Conservation (phyloP, 129 eudicot species). For the Mikania micrantha region DNA sequence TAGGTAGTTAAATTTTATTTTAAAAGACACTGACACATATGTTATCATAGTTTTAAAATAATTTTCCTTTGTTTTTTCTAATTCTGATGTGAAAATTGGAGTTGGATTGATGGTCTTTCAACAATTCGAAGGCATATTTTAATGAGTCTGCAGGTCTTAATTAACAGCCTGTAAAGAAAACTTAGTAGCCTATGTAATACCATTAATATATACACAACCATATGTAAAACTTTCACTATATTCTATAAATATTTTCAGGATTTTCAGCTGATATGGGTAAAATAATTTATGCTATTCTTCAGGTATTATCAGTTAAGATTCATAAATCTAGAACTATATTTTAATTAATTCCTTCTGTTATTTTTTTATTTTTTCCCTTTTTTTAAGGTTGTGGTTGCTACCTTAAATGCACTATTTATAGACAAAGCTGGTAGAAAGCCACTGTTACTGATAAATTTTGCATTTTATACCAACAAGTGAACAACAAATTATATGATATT, state of each 20-base stretch:
- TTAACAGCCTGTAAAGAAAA: background rate
- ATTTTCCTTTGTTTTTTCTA: background rate
- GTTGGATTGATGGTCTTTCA: slow-evolving; percentile 82
- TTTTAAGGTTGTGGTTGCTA: slow-evolving; percentile 24
- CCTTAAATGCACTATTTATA: slow-evolving; percentile 57
- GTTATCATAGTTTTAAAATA: background rate
- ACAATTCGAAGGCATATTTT: slow-evolving; percentile 76
- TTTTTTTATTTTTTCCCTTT: background rate
- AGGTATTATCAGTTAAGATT: slow-evolving; percentile 51
- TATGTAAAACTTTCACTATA: background rate
- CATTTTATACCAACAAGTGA: background rate
- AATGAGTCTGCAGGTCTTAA: slow-evolving; percentile 55
- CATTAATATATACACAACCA: background rate
- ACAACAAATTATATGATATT: background rate
- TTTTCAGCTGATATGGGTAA: slow-evolving; percentile 58
- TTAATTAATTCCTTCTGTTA: background rate
- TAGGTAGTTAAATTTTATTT: background rate
- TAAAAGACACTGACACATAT: background rate
- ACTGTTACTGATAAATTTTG: slow-evolving; percentile 49
- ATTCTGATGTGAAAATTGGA: slow-evolving; percentile 50
- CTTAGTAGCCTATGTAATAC: background rate
- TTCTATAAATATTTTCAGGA: slow-evolving; percentile 38
- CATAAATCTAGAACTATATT: background rate
- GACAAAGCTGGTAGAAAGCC: slow-evolving; percentile 86
- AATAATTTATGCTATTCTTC: slow-evolving; percentile 54